phyloP scores from a whole-genome alignment of 2,329 filamentous ascomycete genomes.

The Penicillium sp. region DNA sequence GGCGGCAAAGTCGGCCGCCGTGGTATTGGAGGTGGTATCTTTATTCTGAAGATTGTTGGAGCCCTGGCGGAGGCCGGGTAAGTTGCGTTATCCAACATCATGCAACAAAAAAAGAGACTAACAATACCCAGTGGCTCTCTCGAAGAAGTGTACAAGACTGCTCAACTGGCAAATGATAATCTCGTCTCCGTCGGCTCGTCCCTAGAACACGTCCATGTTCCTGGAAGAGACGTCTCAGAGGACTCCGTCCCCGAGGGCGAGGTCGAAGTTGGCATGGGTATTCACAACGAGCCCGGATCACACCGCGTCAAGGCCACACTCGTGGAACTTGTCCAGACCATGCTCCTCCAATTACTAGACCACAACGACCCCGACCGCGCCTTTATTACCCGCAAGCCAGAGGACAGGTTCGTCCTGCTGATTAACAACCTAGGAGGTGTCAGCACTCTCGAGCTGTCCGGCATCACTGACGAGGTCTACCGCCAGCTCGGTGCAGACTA shows the following conservation, averaged over 20 bases:
- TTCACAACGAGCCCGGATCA: slow-evolving; percentile 69
- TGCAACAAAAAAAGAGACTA: not conserved
- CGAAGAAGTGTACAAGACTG: slow-evolving; percentile 73
- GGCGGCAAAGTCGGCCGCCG: slow-evolving; percentile 91
- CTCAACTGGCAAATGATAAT: slow-evolving; percentile 73
- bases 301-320: slow-evolving; percentile 56
- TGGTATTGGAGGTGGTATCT: slow-evolving; percentile 87
- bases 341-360: slow-evolving; percentile 69
- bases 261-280: slow-evolving; percentile 74
- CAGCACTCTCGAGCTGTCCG: slow-evolving; percentile 69
- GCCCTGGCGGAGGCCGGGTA: slow-evolving; percentile 76
- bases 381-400: slow-evolving; percentile 62
- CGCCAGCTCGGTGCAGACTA: slow-evolving; percentile 63
- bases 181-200: slow-evolving; percentile 85
- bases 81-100: slow-evolving; percentile 24
- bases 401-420: slow-evolving; percentile 66
- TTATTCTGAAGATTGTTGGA: slow-evolving; percentile 89
- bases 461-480: slow-evolving; percentile 69
- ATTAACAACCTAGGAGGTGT: slow-evolving; percentile 74
- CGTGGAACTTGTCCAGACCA: slow-evolving; percentile 59
- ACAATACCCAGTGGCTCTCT: slow-evolving; percentile 53
- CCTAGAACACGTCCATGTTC: slow-evolving; percentile 90
- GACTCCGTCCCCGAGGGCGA: slow-evolving; percentile 59
- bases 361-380: slow-evolving; percentile 66
- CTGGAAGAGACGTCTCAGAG: slow-evolving; percentile 68